Conservation (phyloP, 768 basidiomycete species). For the Lactarius sanguifluus region DNA sequence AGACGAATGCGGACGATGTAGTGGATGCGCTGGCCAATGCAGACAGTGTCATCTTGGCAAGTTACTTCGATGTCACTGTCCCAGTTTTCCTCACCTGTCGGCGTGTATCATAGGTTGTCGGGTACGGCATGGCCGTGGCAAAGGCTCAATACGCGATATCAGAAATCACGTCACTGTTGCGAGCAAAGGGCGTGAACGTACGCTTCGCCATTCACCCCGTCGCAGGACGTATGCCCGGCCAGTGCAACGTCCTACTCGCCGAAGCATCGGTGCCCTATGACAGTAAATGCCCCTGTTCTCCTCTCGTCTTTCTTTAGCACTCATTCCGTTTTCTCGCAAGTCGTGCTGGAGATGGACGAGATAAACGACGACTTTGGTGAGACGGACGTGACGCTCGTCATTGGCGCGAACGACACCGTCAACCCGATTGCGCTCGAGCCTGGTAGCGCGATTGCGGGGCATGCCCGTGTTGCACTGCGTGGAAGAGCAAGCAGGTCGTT, state of each 20-base stretch:
- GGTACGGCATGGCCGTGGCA: constrained; percentile 91
- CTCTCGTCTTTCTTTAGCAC: not conserved
- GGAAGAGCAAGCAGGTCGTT: constrained; percentile 91
- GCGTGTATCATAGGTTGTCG: constrained; percentile 56
- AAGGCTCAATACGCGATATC: constrained; percentile 78
- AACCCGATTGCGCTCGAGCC: constrained; percentile 88
- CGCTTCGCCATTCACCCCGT: constrained; percentile 90
- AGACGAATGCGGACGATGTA: constrained; percentile 77
- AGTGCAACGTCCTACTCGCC: constrained; percentile 89
- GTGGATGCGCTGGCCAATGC: constrained; percentile 76
- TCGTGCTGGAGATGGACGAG: constrained; percentile 92
- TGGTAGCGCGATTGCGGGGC: constrained; percentile 85
- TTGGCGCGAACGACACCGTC: constrained; percentile 91
- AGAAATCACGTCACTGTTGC: constrained; percentile 72
- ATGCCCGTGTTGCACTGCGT: constrained; percentile 92
- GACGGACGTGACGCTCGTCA: constrained; percentile 88
- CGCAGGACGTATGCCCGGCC: constrained; percentile 90
- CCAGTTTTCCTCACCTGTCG: not conserved
- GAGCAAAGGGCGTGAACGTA: constrained; percentile 73
- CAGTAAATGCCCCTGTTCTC: constrained; percentile 46
- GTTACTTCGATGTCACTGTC: constrained; percentile 18
- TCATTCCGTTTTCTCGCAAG: constrained; percentile 44
- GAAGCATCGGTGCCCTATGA: constrained; percentile 91
- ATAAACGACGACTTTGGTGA: constrained; percentile 90
- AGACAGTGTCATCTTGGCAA: constrained; percentile 78